Evolutionary conservation across 83 land plant species (phyloP), one percentile per base, ranked within the genome.

Genomic region (Isoetes engelmannii): DNA sequence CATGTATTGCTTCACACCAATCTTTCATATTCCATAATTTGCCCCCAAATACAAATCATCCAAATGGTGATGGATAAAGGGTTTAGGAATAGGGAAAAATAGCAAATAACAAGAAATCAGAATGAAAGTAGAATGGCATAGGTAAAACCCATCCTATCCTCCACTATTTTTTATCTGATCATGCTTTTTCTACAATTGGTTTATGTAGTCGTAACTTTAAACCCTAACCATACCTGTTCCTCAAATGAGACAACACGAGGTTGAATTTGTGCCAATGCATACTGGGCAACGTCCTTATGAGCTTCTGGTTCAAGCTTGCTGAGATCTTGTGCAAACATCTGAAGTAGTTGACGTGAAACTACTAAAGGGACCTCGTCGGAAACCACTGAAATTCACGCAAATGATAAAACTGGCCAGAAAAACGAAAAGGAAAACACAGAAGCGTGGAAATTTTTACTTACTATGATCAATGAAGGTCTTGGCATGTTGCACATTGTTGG

Each of bases 241-340:
- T 94, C 98, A 75, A 94, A 94, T 17, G 98, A 94, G 15, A 94
- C 98, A 44, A 90, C 96, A 15, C 98, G 83, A n/a, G 92, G 90
- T 75, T 94, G 98, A 82, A 94, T 88, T 78, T 90, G 96, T 20
- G 82, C 72, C 44, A 94, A 79, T 17, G 89, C 83, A 74, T 89
- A 90, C 76, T 85, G 92, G 2, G 98, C 92, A 57, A 94, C 77
- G 74, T 86, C 92, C 82, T 88, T 94, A 70, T 94, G 96, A 4
- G 84, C 66, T 55, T 94, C 96, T 4, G 92, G 79, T 65, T 83
- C 82, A 77, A 94, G 65, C 73, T 77, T 83, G 65, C 83, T 86
- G 46, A 94, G 67, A 18, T 94, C 98, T 68, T 84, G 89, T 13
- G 96, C 92, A 57, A 90, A 88, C 1, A 78, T 84, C 74, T 87